Evolutionary conservation across 2,329 filamentous ascomycete species (phyloP).

Genomic region (Phialophora tarda): DNA sequence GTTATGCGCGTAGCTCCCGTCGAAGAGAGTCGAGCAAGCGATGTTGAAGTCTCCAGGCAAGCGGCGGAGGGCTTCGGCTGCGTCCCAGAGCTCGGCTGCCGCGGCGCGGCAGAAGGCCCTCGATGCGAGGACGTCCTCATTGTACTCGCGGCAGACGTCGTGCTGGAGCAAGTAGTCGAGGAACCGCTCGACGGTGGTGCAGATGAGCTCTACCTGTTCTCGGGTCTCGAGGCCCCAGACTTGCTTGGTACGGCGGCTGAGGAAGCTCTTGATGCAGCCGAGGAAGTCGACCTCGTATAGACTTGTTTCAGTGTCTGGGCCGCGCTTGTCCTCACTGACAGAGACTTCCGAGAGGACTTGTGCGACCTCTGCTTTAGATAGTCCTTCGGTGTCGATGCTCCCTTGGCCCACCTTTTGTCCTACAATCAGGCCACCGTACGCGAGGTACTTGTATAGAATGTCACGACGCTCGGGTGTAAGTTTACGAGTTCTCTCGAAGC

Average conservation of each 20-base stretch:
- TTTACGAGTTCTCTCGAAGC: constrained; percentile 77
- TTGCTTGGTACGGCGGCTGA: constrained; percentile 65
- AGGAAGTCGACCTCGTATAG: constrained; percentile 81
- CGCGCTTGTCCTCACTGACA: constrained; percentile 55
- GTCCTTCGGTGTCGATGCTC: constrained; percentile 64
- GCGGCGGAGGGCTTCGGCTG: constrained; percentile 56
- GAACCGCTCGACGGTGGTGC: constrained; percentile 79
- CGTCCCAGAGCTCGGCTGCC: constrained; percentile 68
- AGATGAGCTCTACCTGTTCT: constrained; percentile 62
- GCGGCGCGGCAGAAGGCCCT: constrained; percentile 70
- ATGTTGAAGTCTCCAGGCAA: constrained; percentile 82
- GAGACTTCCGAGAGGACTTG: constrained; percentile 61
- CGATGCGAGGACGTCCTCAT: constrained; percentile 68
- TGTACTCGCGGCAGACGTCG: constrained; percentile 83
- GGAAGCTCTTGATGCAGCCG: constrained; percentile 75
- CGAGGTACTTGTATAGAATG: constrained; percentile 80
- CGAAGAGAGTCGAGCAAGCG: constrained; percentile 73
- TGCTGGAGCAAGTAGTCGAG: constrained; percentile 85
- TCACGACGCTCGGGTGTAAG: constrained; percentile 66
- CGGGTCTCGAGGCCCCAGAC: constrained; percentile 62
- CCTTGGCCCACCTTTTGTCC: constrained; percentile 67
- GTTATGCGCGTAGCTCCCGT: constrained; percentile 55
- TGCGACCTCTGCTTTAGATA: constrained; percentile 69
- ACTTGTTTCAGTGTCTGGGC: constrained; percentile 50
- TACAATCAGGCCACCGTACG: constrained; percentile 78